Percentiles rank a stretch among this genome's conserved stretches.
Conservation (phyloP, 495 filamentous ascomycete species). For the Hyaloscypha variabilis region DNA sequence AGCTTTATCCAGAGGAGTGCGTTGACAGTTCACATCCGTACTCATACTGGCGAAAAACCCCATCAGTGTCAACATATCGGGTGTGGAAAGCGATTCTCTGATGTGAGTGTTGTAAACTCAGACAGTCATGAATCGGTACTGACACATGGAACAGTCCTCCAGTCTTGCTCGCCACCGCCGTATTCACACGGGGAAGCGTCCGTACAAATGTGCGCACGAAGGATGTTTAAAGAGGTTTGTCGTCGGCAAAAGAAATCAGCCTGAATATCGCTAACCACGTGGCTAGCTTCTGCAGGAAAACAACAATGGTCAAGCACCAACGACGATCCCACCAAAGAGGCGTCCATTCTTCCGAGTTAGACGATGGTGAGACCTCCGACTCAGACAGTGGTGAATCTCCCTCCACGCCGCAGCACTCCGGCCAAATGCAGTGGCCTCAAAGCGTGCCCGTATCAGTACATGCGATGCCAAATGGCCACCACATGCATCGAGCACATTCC, state of each 20-base stretch:
- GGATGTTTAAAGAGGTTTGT: slow-evolving; percentile 80
- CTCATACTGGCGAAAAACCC: slow-evolving; percentile 89
- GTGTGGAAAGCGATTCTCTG: slow-evolving; percentile 86
- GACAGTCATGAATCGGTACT: slow-evolving; percentile 31
- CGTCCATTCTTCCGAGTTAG: slow-evolving; percentile 50
- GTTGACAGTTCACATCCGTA: slow-evolving; percentile 82
- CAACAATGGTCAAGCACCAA: slow-evolving; percentile 85
- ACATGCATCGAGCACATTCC: slow-evolving; percentile 44
- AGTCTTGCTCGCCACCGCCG: slow-evolving; percentile 84
- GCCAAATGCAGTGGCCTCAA: slow-evolving; percentile 39
- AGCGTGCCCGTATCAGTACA: slow-evolving; percentile 18
- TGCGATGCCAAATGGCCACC: slow-evolving; percentile 24
- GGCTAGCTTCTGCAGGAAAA: slow-evolving; percentile 82
- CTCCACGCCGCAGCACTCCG: slow-evolving; percentile 47
- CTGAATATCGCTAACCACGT: slow-evolving; percentile 16
- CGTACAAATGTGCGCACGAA: slow-evolving; percentile 78
- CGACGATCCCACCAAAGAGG: slow-evolving; percentile 69
- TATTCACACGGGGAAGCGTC: slow-evolving; percentile 83
- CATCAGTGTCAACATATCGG: slow-evolving; percentile 78
- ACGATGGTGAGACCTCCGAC: slow-evolving; percentile 59
- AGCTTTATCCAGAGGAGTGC: slow-evolving; percentile 91
- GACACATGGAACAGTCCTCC: slow-evolving; percentile 68
- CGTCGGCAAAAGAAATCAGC: slow-evolving; percentile 24
- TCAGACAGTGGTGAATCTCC: slow-evolving; percentile 53
- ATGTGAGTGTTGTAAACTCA: slow-evolving; percentile 57